Evolutionary conservation across 257 asterid genomes (phyloP).

Genomic region (Fraxinus anomala): DNA sequence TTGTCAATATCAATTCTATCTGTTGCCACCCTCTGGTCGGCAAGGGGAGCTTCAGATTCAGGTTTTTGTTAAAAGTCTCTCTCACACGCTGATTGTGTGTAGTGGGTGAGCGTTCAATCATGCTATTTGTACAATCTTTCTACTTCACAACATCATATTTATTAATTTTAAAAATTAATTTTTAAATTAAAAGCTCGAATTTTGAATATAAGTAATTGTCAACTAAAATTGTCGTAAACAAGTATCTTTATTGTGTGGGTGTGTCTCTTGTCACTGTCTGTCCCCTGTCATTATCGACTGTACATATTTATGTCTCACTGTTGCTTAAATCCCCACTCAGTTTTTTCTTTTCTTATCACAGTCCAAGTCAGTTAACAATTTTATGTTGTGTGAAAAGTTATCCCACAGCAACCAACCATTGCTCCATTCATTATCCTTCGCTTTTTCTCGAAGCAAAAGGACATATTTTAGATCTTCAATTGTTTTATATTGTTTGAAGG

Average conservation of each 20-base stretch:
- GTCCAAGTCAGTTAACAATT: conserved; percentile 30
- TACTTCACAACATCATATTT: too few relatives aligned
- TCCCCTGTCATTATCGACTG: conserved; percentile 24
- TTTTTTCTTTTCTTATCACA: conserved; percentile 22
- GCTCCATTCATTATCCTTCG: conserved; percentile 31
- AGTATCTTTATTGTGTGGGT: too few relatives aligned
- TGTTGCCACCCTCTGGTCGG: conserved; percentile 72
- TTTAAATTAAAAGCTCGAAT: too few relatives aligned
- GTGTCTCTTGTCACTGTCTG: too few relatives aligned
- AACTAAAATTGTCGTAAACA: too few relatives aligned
- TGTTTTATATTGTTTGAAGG: conserved; percentile 20
- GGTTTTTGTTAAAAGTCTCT: conserved; percentile 39
- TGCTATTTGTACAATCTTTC: too few relatives aligned
- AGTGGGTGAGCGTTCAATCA: too few relatives aligned
- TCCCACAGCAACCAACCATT: conserved; percentile 37
- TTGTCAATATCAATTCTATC: conserved; percentile 49
- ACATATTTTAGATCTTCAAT: conserved; percentile 8
- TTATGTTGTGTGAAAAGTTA: conserved; percentile 30
- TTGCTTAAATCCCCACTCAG: conserved; percentile 40
- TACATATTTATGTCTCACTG: conserved; percentile 14
- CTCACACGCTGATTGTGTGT: conserved; percentile 22
- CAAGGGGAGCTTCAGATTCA: conserved; percentile 54
- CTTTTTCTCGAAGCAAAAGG: conserved; percentile 42
- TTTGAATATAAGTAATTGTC: too few relatives aligned
- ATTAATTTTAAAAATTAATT: too few relatives aligned